Evolutionary conservation across 495 filamentous ascomycete species (phyloP), one percentile per base, ranked within the genome.

Genomic region (Lasiosphaeria miniovina): DNA sequence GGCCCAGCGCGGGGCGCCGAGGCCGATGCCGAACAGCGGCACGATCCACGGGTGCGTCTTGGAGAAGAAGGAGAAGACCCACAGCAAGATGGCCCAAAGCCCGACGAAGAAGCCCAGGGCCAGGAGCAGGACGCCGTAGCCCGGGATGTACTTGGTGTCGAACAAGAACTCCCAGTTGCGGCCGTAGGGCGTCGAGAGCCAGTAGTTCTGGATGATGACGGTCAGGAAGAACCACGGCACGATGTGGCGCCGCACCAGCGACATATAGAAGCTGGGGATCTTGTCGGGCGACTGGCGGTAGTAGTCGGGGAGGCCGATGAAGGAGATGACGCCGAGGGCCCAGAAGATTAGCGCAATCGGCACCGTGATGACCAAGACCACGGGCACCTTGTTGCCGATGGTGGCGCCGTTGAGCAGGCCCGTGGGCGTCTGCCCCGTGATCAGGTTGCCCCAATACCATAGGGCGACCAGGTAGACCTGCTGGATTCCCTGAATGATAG

Each of bases 241-340:
- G 49, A 53, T 45, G 15, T 48, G 61, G 43, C 86, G 76, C 11
- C 84, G 82, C 58, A 79, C 65, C 9, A 88, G 65, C 14, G 82
- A 79, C 5, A 61, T 77, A 74, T 77, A 87, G 67, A 80, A 84
- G 38, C 71, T 79, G 0, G 88, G 87, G 0, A 90, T 83, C 49
- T 83, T 82, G 52, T 86, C 88, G 2, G 88, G 88, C 1, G 77
- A 74, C 57, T 87, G 86, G 52, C 82, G 82, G 69, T 89, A 89
- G 77, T 85, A 88, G 43, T 81, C 77, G 9, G 86, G 86, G 0
- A 89, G 73, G 43, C 85, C 85, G 46, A 81, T 55, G 64, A 77
- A 82, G 32, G 86, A 74, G 11, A 79, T 65, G 14, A 79, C 54
- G 43, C 77, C 79, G 8, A 88, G 71, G 12, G 67, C 69, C 62